These are phyloP conservation scores for Cytospora leucostoma DNA, from an alignment of 2,329 filamentous ascomycete genomes.

Conservation along the genomic window DNA sequence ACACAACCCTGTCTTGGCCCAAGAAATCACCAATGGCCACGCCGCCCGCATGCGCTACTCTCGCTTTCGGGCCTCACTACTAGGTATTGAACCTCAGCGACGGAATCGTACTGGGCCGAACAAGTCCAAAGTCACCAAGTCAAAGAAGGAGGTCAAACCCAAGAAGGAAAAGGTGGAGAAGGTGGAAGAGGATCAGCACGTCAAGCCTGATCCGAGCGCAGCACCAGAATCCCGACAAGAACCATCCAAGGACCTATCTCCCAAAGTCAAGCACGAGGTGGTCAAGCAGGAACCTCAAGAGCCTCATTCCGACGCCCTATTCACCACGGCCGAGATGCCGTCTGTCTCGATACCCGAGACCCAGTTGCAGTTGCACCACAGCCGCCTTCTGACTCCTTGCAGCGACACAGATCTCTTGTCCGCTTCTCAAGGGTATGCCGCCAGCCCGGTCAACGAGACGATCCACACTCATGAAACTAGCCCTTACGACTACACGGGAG, in stretches of 20 bases:
- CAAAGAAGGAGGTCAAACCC: conserved; percentile 42
- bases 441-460: conserved; percentile 39
- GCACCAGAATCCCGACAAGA: conserved; percentile 30
- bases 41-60: conserved; percentile 63
- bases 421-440: conserved; percentile 34
- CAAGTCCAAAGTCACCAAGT: conserved; percentile 51
- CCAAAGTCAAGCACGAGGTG: conserved; percentile 44
- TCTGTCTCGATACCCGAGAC: conserved; percentile 38
- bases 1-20: conserved; percentile 52
- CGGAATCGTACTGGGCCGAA: conserved; percentile 44
- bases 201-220: conserved; percentile 44
- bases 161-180: conserved; percentile 39
- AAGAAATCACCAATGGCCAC: conserved; percentile 61
- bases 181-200: conserved; percentile 33
- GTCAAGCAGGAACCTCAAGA: conserved; percentile 30
- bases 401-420: conserved; percentile 51
- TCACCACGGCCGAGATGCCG: conserved; percentile 38
- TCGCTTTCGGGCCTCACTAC: conserved; percentile 51
- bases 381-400: conserved; percentile 54
- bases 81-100: conserved; percentile 51
- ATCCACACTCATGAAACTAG: conserved; percentile 32
- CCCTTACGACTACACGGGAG: conserved; percentile 36
- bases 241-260: conserved; percentile 28
- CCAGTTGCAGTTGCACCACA: conserved; percentile 35
- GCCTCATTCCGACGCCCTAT: conserved; percentile 29